Percentiles rank a stretch among this genome's conserved stretches.
Evolutionary conservation across 2,329 filamentous ascomycete species (phyloP).

Genomic region (Trichoderma cornu-damae): DNA sequence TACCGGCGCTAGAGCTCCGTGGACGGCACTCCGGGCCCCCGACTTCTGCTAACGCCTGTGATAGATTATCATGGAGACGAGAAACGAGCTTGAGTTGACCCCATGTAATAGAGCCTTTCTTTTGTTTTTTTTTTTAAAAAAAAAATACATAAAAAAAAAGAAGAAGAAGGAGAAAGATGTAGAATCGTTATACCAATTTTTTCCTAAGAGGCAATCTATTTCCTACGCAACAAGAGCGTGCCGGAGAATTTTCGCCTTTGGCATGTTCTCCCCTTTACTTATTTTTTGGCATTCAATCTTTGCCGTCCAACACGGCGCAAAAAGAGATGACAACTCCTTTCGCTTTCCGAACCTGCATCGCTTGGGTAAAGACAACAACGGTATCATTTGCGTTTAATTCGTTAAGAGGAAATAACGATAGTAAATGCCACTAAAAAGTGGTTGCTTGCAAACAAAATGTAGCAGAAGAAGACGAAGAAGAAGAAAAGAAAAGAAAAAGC

Average conservation of each 20-base stretch:
- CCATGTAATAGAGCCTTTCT: no score
- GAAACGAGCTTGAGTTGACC: background rate
- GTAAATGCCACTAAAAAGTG: background rate
- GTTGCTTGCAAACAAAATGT: background rate
- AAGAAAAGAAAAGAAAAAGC: background rate
- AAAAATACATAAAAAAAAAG: no score
- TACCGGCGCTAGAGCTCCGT: slow-evolving; percentile 4
- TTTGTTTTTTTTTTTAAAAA: no score
- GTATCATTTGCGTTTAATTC: background rate
- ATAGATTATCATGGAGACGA: background rate
- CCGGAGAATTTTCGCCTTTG: background rate
- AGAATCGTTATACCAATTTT: no score
- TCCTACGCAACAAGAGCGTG: background rate
- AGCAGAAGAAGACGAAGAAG: background rate
- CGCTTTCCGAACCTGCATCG: background rate
- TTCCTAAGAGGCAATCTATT: no score
- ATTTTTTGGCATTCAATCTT: background rate
- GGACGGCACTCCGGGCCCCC: background rate
- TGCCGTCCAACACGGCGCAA: background rate
- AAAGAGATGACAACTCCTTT: background rate
- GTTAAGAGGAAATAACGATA: background rate
- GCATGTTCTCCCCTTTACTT: background rate
- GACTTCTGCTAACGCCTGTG: background rate
- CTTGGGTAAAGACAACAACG: background rate
- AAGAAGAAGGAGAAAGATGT: no score